These are phyloP conservation scores for Sugiyamaella pinicola DNA, from an alignment of 1,139 yeast genomes.

Conservation along the genomic window DNA sequence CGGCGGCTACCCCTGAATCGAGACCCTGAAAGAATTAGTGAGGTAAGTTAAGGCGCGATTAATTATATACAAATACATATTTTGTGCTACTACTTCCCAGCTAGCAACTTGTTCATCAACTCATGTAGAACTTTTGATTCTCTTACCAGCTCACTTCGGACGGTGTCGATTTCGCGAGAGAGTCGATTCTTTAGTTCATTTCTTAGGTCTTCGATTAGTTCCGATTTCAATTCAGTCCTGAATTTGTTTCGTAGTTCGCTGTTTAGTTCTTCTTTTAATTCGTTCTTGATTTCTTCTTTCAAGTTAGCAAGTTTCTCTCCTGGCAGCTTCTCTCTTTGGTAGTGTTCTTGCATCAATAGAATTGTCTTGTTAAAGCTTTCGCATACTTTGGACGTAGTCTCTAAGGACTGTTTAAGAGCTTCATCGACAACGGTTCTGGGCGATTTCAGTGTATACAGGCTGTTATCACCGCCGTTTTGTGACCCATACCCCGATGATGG, in stretches of 20 bases:
- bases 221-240: constrained; percentile 2
- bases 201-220: constrained; percentile 4
- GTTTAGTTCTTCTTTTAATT: constrained; percentile 10
- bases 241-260: constrained; percentile 5
- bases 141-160: constrained; percentile 6
- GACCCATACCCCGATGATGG: not conserved
- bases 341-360: not conserved
- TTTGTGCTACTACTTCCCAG: not conserved
- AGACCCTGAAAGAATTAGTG: too few relatives aligned
- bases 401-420: constrained; percentile 9
- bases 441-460: not conserved
- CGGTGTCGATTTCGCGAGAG: not conserved
- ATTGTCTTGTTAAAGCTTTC: constrained; percentile 12
- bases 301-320: not conserved
- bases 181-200: constrained; percentile 4
- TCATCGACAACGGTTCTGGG: constrained; percentile 1
- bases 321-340: not conserved
- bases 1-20: too few relatives aligned
- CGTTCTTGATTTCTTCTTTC: constrained; percentile 10
- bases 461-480: not conserved
- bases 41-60: too few relatives aligned
- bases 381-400: constrained; percentile 13
- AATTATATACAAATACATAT: not conserved
- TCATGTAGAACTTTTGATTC: constrained; percentile 4
- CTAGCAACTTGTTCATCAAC: constrained; percentile 5